Evolutionary conservation across 768 basidiomycete genomes (phyloP), one percentile per base, ranked within the genome.

Genomic region (Phanerochaete carnosa): DNA sequence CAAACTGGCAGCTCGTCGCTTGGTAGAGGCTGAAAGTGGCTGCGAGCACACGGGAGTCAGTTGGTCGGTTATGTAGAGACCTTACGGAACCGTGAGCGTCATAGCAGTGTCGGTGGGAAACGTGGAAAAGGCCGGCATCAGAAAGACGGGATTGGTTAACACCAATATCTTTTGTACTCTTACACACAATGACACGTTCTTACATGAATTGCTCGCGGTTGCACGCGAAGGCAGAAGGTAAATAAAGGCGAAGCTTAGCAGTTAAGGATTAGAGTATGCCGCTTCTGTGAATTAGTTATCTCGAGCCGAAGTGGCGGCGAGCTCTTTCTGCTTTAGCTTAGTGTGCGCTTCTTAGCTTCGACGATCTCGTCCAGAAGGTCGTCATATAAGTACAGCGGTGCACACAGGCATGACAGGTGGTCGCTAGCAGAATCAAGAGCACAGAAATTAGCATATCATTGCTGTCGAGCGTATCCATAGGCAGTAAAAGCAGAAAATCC

Each of bases 81-180:
- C 6, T 37, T 55, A 35, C 54, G 54, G 54, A 26, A 39, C 54
- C 54, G 54, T 15, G 35, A 28, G 54, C 54, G 54, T 39, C 54
- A 37, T 39, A 32, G 5, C 39, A 9, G 39, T 43, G 39, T 43
- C 32, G 54, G 54, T 55, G 54, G 54, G 54, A 37, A 55, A 6
- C 11, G 19, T 39, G 37, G 54, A 29, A 43, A 55, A 28, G 22
- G 9, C 37, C 54, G 35, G 22, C 54, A 55, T 55, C 54, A 55
- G 39, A 55, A 55, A 4, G n/a, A 39, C 25, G 54, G 25, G 33
- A 43, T 43, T 53, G 54, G 39, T 25, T n/a, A 25, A 23, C 9
- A 35, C 7, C 54, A 26, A 28, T 19, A 43, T 55, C 35, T 29
- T 43, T 25, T 25, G 23, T 43, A 35, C n/a, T 37, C 8, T 12